Conservation (phyloP, 208 protist species). For the Herpetomonas tarakana region DNA sequence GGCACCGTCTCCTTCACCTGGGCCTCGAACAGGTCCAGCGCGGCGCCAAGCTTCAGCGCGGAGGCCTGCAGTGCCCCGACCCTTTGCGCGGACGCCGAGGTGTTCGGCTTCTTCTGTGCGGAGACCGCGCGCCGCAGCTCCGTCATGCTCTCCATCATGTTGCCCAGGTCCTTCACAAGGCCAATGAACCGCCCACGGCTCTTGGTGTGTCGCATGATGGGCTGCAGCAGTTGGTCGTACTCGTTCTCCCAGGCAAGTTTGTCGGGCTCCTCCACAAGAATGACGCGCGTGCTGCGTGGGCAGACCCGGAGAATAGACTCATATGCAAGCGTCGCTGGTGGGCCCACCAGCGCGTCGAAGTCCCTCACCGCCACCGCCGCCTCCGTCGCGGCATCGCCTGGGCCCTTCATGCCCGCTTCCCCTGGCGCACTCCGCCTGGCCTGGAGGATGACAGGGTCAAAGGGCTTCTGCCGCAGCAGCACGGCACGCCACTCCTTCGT, state of each 20-base stretch:
- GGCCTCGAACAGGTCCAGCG: slow-evolving; percentile 73
- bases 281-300: slow-evolving; percentile 70
- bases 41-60: slow-evolving; percentile 26
- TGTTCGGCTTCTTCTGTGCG: slow-evolving; percentile 7
- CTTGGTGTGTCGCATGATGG: slow-evolving; percentile 40
- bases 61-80: slow-evolving; percentile 15
- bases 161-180: slow-evolving; percentile 51
- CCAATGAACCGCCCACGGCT: slow-evolving; percentile 26
- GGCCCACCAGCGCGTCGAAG: slow-evolving; percentile 78
- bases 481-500: slow-evolving; percentile 79
- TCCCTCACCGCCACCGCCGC: not conserved
- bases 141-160: slow-evolving; percentile 16
- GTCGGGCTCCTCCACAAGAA: slow-evolving; percentile 79
- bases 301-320: slow-evolving; percentile 69
- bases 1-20: slow-evolving; percentile 71
- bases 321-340: slow-evolving; percentile 75
- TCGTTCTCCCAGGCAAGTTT: slow-evolving; percentile 73
- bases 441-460: slow-evolving; percentile 44
- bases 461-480: slow-evolving; percentile 61
- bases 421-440: not conserved
- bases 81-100: slow-evolving; percentile 19
- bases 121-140: slow-evolving; percentile 4
- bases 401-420: not conserved
- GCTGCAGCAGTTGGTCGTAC: slow-evolving; percentile 38
- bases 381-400: not conserved